Evolutionary conservation across 2,329 filamentous ascomycete genomes (phyloP), one percentile per base, ranked within the genome.

Genomic region (Dothideomycetidae sp.): DNA sequence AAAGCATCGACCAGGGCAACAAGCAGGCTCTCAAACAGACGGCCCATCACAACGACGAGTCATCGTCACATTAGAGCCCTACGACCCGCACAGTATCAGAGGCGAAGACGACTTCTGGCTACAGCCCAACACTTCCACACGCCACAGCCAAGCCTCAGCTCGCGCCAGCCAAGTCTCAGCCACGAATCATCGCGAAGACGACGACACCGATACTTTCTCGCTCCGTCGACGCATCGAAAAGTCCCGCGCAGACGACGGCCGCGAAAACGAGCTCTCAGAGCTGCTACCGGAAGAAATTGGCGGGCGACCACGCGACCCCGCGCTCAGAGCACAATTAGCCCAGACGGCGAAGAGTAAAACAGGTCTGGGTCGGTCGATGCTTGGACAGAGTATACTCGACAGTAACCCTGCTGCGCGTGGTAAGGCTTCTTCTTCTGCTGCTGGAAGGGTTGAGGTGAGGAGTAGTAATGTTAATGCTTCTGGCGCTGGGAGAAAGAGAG

Each of bases 41-140:
- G 57, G 52, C 33, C 58, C 61, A n/a, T 57, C 59, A 21, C 58
- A 61, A 3, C 65, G 67, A 42, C 64, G 63, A 11, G 68, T 81
- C 21, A 80, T 92, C 28, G 73, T 93, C 3, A 61, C 68, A 0
- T 60, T 93, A 3, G 74, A 81, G 46, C 76, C 83, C 43, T 32
- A 33, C n/a, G 37, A 29, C 14, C 14, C 19, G 23, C 31, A 35
- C 18, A 32, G 40, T 23, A 31, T 37, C 12, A 38, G 33, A 4
- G n/a, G n/a, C n/a, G n/a, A n/a, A n/a, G n/a, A n/a, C n/a, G 34
- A 26, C 5, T 36, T 31, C 13, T 41, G 21, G 36, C 40, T 34
- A 17, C 29, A 10, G 33, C 29, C 7, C 4, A 12, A n/a, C 18
- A 19, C 19, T 13, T 18, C n/a, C 15, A 10, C 10, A 17, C 12